These are phyloP conservation scores for Furculomyces boomerangus DNA, from an alignment of 371 early-diverging fungal genomes.

Conservation along the genomic window DNA sequence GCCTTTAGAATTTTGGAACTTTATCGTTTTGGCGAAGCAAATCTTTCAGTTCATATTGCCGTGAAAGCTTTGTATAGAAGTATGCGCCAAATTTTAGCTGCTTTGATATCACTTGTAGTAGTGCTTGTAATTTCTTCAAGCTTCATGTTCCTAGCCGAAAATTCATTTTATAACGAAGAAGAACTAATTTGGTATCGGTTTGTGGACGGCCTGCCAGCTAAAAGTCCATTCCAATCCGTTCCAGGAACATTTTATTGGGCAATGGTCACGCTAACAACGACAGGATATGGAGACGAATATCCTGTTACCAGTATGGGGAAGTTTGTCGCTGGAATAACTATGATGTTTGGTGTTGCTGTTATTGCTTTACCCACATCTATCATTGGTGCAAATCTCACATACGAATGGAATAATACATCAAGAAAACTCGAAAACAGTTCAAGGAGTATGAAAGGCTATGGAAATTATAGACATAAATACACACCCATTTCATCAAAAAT, in stretches of 20 bases:
- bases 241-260: slow-evolving; percentile 54
- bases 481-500: too few relatives aligned
- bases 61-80: slow-evolving; percentile 19
- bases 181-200: slow-evolving; percentile 18
- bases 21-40: background rate
- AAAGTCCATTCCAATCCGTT: slow-evolving; percentile 27
- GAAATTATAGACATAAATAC: too few relatives aligned
- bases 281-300: slow-evolving; percentile 69
- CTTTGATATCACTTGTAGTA: slow-evolving; percentile 14
- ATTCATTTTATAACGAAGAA: slow-evolving; percentile 9
- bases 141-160: slow-evolving; percentile 23
- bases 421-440: background rate
- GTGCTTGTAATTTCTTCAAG: slow-evolving; percentile 20
- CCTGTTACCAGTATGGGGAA: slow-evolving; percentile 70
- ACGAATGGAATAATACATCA: slow-evolving; percentile 18
- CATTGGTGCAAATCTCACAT: slow-evolving; percentile 60
- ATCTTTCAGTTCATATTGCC: background rate
- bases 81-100: slow-evolving; percentile 17
- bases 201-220: slow-evolving; percentile 10
- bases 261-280: slow-evolving; percentile 67
- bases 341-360: slow-evolving; percentile 64
- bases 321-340: slow-evolving; percentile 58
- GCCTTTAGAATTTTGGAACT: background rate
- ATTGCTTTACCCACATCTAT: slow-evolving; percentile 77
- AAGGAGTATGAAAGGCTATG: background rate